phyloP scores from a whole-genome alignment of 2,329 filamentous ascomycete genomes.

The Aspergillus chevalieri region DNA sequence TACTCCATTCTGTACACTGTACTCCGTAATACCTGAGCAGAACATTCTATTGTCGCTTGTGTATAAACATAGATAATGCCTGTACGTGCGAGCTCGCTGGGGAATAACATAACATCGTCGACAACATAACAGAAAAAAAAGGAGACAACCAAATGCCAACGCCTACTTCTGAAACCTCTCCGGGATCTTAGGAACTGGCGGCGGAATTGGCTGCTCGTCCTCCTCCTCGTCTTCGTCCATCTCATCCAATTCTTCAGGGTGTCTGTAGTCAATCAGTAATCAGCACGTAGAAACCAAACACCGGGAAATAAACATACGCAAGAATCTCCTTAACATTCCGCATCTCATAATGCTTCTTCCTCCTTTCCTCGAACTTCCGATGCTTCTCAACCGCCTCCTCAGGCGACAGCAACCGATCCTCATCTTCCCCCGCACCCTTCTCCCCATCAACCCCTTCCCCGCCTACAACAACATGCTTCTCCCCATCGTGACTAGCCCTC shows the following conservation, averaged over 20 bases:
- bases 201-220: constrained; percentile 20
- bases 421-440: constrained; percentile 27
- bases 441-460: constrained; percentile 27
- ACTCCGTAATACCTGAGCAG: too few species aligned
- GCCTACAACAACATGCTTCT: constrained; percentile 80
- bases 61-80: background rate
- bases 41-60: too few species aligned
- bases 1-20: too few species aligned
- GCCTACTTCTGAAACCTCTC: constrained; percentile 20
- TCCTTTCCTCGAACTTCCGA: constrained; percentile 77
- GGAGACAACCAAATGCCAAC: constrained; percentile 3
- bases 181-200: constrained; percentile 30
- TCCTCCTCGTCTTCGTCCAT: constrained; percentile 52
- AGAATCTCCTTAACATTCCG: constrained; percentile 82
- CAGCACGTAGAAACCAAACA: constrained; percentile 1
- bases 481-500: constrained; percentile 41
- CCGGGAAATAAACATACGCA: constrained; percentile 50
- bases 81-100: constrained; percentile 9
- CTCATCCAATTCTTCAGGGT: constrained; percentile 62
- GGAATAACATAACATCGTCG: constrained; percentile 11
- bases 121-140: background rate
- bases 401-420: constrained; percentile 50
- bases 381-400: constrained; percentile 84
- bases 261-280: constrained; percentile 29
- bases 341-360: constrained; percentile 99